These are phyloP conservation scores for Caryopteris hybrid DNA, from an alignment of 305 asterid genomes.

Conservation along the genomic window DNA sequence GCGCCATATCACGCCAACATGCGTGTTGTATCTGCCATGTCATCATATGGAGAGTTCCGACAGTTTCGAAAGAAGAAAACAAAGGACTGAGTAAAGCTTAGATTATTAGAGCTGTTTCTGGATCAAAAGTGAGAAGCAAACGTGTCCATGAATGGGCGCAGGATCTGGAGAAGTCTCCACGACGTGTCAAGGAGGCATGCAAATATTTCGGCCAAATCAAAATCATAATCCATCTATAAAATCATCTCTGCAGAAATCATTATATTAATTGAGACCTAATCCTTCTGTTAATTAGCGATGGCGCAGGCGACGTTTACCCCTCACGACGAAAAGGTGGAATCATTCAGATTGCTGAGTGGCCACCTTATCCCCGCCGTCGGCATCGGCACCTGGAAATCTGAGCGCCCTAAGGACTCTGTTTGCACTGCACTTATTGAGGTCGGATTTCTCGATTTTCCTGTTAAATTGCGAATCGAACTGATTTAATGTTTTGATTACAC, in stretches of 20 bases:
- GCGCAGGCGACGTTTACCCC: constrained; percentile 45
- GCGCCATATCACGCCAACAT: too few relatives aligned
- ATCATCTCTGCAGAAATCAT: too few relatives aligned
- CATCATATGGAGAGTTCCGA: too few relatives aligned
- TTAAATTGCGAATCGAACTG: neutral
- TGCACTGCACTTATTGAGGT: constrained; percentile 50
- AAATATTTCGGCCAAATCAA: neutral
- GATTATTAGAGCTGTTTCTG: neutral
- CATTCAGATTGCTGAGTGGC: constrained; percentile 42
- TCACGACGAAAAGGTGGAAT: constrained; percentile 25
- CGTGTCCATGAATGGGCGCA: constrained; percentile 16
- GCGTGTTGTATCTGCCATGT: too few relatives aligned
- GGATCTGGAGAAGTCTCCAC: neutral
- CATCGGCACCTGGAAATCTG: constrained; percentile 62
- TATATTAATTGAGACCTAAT: too few relatives aligned
- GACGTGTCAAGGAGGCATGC: constrained; percentile 22
- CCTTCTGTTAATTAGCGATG: constrained; percentile 27
- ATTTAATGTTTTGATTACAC: neutral
- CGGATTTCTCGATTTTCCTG: neutral
- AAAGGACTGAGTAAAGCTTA: too few relatives aligned
- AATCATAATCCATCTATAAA: neutral
- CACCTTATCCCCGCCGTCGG: constrained; percentile 55
- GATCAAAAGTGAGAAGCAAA: neutral
- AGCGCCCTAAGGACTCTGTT: constrained; percentile 32
- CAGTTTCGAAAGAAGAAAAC: neutral